Base-by-base conservation (phyloP, 192 early-diverging fungal genomes). In the Umbelopsis sp. region DNA sequence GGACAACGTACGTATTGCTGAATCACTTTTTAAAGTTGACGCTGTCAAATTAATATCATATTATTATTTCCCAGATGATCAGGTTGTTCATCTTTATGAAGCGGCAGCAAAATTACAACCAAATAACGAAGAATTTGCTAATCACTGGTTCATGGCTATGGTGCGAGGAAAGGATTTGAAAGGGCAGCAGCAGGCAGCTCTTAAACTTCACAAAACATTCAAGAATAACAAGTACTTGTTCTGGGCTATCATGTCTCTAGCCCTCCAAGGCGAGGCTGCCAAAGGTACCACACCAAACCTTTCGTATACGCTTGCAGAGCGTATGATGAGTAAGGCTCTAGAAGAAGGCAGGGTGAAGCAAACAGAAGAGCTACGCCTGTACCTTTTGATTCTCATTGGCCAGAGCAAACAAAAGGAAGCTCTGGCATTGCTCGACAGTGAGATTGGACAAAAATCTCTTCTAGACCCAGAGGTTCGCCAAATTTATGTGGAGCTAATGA, bases 61-160 rank as follows among this genome's bases (percentile, higher is more conserved):
- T 9, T 11, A 1, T 67, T 38, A 21, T 67, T 38, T 41, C 36
- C 31, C 71, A 93, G 88, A 82, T 51, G 81, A 91, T 10, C 86
- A 90, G 21, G 88, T 96, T 50, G 84, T 89, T 38, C 85, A 88
- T 26, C 70, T 96, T 3, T 96, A 96, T 72, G 86, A 87, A 47
- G 87, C 80, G 16, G 93, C 92, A 6, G 85, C 82, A 25, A 81
- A 78, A 45, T 44, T 70, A 9, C 74, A 82, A 41, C 91, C 93
- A 16, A 80, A 84, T 22, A 90, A 92, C 65, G 92, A 94, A 71
- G 88, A 92, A 54, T 77, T 92, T 34, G 88, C 83, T 11, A 87
- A 81, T 49, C 90, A 94, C 65, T 87, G 89, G 86, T 96, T 93
- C 76, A 94, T 96, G 92, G 89, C 89, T 0, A 80, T 95, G 34